These are phyloP conservation scores for Spergularia azorica DNA, from an alignment of 179 eudicot species.

Conservation along the genomic window DNA sequence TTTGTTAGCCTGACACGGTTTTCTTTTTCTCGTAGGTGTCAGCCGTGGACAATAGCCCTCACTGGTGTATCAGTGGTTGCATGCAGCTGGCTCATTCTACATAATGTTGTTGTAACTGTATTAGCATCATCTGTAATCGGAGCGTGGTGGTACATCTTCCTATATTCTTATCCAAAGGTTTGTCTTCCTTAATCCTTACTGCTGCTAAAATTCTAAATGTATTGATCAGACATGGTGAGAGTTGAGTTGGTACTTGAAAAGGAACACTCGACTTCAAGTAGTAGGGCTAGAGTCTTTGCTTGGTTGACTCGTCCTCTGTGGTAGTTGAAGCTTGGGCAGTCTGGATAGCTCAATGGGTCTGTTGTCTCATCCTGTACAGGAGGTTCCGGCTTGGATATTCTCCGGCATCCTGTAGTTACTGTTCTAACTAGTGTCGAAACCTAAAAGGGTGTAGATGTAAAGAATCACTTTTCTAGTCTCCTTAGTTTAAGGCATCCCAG, in stretches of 20 bases:
- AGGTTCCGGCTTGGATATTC: background rate
- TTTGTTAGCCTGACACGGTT: background rate
- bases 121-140: slow-evolving; percentile 45
- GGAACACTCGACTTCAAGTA: too few species aligned
- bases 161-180: slow-evolving; percentile 97
- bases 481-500: too few species aligned
- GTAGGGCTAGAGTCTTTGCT: background rate
- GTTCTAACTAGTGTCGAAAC: too few species aligned
- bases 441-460: background rate
- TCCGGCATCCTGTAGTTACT: background rate
- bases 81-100: slow-evolving; percentile 76
- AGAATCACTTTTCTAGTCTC: background rate
- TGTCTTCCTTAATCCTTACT: background rate
- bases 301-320: too few species aligned
- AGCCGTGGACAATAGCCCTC: slow-evolving; percentile 85
- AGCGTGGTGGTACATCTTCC: slow-evolving; percentile 96
- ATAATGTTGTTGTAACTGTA: slow-evolving; percentile 52
- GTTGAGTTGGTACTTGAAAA: background rate
- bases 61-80: slow-evolving; percentile 62
- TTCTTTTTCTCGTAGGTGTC: slow-evolving; percentile 59
- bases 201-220: too few species aligned
- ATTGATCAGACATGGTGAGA: background rate
- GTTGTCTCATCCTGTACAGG: background rate
- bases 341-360: background rate
- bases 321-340: background rate